Conservation (phyloP, 1,139 yeast genomes). For the Lodderomyces metapsilosis region DNA sequence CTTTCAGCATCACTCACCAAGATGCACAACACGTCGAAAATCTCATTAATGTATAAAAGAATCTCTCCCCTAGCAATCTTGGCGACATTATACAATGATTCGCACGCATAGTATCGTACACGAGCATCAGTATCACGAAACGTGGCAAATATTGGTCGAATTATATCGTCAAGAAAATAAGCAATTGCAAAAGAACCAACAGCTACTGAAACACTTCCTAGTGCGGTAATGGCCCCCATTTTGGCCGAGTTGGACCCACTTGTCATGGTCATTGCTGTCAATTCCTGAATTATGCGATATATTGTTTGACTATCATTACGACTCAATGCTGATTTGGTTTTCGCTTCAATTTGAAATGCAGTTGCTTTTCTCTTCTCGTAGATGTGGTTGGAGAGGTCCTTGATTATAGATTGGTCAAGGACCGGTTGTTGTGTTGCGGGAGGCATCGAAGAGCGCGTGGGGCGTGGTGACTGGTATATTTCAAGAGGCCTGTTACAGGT, state of each 20-base stretch:
- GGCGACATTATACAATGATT: conserved; percentile 91
- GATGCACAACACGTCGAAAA: conserved; percentile 87
- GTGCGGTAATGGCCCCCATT: conserved; percentile 52
- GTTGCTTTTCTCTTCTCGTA: conserved; percentile 95
- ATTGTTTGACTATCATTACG: conserved; percentile 70
- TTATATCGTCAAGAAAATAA: conserved; percentile 75
- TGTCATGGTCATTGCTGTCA: conserved; percentile 29
- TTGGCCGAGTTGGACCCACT: conserved; percentile 37
- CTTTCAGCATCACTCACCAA: conserved; percentile 90
- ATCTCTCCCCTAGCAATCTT: conserved; percentile 97
- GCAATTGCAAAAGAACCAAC: conserved; percentile 51
- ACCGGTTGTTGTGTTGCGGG: conserved; percentile 16
- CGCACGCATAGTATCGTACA: conserved; percentile 96
- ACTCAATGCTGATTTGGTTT: conserved; percentile 69
- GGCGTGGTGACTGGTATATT: not conserved
- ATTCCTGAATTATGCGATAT: conserved; percentile 45
- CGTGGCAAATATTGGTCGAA: conserved; percentile 92
- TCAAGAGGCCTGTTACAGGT: not conserved
- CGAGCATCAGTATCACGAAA: conserved; percentile 96
- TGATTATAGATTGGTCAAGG: conserved; percentile 71
- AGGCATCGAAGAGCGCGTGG: no score
- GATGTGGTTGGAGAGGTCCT: conserved; percentile 85
- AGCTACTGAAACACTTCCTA: conserved; percentile 51
- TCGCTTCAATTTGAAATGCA: conserved; percentile 83
- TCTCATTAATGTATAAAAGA: conserved; percentile 84